Evolutionary conservation across 2,329 filamentous ascomycete species (phyloP).

Genomic region (Aureobasidium sp.): DNA sequence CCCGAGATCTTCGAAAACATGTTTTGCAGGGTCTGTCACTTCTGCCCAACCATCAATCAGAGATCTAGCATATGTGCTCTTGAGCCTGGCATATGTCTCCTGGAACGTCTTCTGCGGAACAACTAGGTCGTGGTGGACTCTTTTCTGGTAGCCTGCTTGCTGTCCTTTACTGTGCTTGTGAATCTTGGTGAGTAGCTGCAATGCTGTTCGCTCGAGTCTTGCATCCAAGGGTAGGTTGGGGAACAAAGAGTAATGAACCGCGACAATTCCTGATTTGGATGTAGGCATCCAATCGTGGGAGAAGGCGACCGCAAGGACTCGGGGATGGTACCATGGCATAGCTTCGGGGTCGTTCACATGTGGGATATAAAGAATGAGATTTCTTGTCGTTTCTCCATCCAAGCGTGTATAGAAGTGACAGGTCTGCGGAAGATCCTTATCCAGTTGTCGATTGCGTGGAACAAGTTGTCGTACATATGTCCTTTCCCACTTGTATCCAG

Average conservation of each 20-base stretch:
- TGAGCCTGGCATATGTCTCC: conserved; percentile 71
- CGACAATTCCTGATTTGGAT: conserved; percentile 30
- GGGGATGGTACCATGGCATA: conserved; percentile 83
- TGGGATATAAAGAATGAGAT: conserved; percentile 68
- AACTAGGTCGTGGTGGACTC: conserved; percentile 74
- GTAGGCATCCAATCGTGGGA: conserved; percentile 44
- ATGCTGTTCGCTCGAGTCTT: conserved; percentile 54
- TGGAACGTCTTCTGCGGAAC: conserved; percentile 71
- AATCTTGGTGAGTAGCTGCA: conserved; percentile 58
- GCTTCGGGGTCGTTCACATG: conserved; percentile 54
- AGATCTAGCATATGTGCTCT: conserved; percentile 63
- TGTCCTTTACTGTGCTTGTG: conserved; percentile 65
- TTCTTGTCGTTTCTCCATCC: conserved; percentile 29
- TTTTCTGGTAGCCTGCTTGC: conserved; percentile 62
- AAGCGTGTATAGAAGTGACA: conserved; percentile 54
- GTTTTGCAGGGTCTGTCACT: conserved; percentile 76
- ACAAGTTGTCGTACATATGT: conserved; percentile 69
- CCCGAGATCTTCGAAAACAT: conserved; percentile 88
- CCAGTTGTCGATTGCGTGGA: conserved; percentile 70
- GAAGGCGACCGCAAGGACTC: conserved; percentile 64
- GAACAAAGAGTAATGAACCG: conserved; percentile 45
- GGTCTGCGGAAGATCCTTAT: conserved; percentile 70
- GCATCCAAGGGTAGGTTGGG: conserved; percentile 14
- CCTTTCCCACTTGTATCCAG: conserved; percentile 41
- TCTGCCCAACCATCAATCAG: conserved; percentile 77